phyloP scores from a whole-genome alignment of 306 rosid species.

The Arachis stenosperma region DNA sequence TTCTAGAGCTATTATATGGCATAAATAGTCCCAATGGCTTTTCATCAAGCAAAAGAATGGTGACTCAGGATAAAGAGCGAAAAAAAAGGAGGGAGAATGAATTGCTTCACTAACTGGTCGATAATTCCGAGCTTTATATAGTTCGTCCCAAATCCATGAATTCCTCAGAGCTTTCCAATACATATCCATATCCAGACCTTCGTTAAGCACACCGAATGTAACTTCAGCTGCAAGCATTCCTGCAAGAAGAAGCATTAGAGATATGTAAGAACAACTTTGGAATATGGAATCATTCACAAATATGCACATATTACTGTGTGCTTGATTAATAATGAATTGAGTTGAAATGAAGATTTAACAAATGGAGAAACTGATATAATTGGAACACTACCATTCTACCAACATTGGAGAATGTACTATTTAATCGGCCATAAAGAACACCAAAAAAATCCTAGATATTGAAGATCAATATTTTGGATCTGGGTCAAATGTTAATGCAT shows the following conservation, averaged over 20 bases:
- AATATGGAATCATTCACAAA: slow-evolving; percentile 11
- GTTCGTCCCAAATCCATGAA: slow-evolving; percentile 97
- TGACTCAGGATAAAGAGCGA: slow-evolving; percentile 2
- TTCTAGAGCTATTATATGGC: too few species aligned
- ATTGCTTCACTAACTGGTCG: slow-evolving; percentile 69
- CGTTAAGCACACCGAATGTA: slow-evolving; percentile 63
- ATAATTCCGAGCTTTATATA: slow-evolving; percentile 72
- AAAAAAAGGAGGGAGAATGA: slow-evolving; percentile 23
- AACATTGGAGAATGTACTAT: background rate
- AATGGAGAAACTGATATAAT: background rate
- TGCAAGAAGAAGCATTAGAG: slow-evolving; percentile 38
- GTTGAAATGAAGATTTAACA: slow-evolving; percentile 1
- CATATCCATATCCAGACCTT: slow-evolving; percentile 64
- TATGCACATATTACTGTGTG: slow-evolving; percentile 9
- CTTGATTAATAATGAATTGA: slow-evolving; percentile 34
- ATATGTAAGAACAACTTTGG: slow-evolving; percentile 17
- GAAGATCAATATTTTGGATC: slow-evolving; percentile 6
- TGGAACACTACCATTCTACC: background rate
- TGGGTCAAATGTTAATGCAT: slow-evolving; percentile 21
- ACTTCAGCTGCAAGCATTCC: slow-evolving; percentile 98
- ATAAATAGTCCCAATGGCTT: slow-evolving; percentile 17
- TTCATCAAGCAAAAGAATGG: slow-evolving; percentile 12
- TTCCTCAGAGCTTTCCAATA: slow-evolving; percentile 82
- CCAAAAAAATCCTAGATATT: slow-evolving; percentile 22
- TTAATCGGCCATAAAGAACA: background rate